phyloP scores from a whole-genome alignment of 495 filamentous ascomycete species.

The Daldinia childiae region DNA sequence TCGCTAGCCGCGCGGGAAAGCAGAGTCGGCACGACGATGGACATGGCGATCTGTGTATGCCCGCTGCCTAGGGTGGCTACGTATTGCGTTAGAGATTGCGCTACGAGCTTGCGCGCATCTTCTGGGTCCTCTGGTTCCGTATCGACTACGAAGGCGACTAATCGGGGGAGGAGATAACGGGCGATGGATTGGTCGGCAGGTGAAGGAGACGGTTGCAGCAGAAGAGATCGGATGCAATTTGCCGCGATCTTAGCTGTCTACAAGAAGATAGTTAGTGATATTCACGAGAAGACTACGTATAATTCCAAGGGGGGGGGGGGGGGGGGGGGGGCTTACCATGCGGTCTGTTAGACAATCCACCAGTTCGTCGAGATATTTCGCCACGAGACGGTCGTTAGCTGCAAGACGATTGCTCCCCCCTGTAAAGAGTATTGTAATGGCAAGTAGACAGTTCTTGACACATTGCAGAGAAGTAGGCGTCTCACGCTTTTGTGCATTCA shows the following conservation, averaged over 20 bases:
- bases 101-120: slow-evolving; percentile 70
- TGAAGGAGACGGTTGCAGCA: slow-evolving; percentile 70
- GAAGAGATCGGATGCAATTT: slow-evolving; percentile 83
- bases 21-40: slow-evolving; percentile 81
- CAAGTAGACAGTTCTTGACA: slow-evolving; percentile 91
- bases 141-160: slow-evolving; percentile 77
- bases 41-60: slow-evolving; percentile 66
- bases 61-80: slow-evolving; percentile 64
- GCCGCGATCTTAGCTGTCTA: slow-evolving; percentile 87
- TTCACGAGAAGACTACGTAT: slow-evolving; percentile 17
- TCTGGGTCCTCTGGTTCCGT: slow-evolving; percentile 77
- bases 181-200: slow-evolving; percentile 76
- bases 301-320: neutral
- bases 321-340: slow-evolving; percentile 58
- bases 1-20: slow-evolving; percentile 71
- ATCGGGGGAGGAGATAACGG: slow-evolving; percentile 75
- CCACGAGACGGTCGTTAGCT: slow-evolving; percentile 75
- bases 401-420: slow-evolving; percentile 76
- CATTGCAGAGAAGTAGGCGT: slow-evolving; percentile 81
- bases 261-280: neutral
- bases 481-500: slow-evolving; percentile 84
- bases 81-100: slow-evolving; percentile 77
- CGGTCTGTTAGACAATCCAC: slow-evolving; percentile 83
- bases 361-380: slow-evolving; percentile 75
- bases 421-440: slow-evolving; percentile 87